Conservation (phyloP, 1,284 basidiomycete genomes). For the Phellinidium pouzarii region DNA sequence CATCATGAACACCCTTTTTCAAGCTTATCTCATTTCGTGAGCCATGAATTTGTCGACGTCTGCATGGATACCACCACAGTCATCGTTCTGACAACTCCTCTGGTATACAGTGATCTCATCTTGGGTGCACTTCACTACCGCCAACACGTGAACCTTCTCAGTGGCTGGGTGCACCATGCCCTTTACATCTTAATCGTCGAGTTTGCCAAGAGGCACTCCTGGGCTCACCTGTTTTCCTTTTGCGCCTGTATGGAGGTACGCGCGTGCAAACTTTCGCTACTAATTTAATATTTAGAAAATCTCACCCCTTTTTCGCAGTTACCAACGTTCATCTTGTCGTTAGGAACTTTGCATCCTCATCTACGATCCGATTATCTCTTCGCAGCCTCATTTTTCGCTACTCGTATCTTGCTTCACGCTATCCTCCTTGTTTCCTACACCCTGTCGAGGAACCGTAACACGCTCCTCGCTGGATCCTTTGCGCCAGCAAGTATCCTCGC, state of each 20-base stretch:
- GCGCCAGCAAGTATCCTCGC: conserved; percentile 36
- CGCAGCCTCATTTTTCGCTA: conserved; percentile 43
- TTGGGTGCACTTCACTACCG: conserved; percentile 36
- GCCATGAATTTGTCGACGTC: conserved; percentile 23
- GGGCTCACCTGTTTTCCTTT: conserved; percentile 43
- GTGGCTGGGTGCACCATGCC: conserved; percentile 56
- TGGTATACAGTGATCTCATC: conserved; percentile 30
- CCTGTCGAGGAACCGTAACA: conserved; percentile 28
- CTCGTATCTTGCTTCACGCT: conserved; percentile 48
- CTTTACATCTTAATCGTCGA: conserved; percentile 46
- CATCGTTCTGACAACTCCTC: not conserved
- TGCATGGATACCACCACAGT: conserved; percentile 12
- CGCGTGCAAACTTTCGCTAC: too few relatives aligned
- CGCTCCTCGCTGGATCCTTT: conserved; percentile 28
- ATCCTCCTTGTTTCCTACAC: conserved; percentile 33
- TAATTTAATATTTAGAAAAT: conserved; percentile 27
- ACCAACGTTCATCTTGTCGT: conserved; percentile 50
- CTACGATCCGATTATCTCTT: conserved; percentile 47
- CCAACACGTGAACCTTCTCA: conserved; percentile 40
- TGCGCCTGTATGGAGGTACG: conserved; percentile 49
- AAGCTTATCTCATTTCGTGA: conserved; percentile 40
- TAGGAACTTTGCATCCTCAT: conserved; percentile 40
- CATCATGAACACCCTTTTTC: conserved; percentile 34
- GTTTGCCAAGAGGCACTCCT: conserved; percentile 32
- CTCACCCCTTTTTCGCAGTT: conserved; percentile 33